Evolutionary conservation across 495 filamentous ascomycete species (phyloP), one percentile per base, ranked within the genome.

Genomic region (Annulohypoxylon maeteangense): DNA sequence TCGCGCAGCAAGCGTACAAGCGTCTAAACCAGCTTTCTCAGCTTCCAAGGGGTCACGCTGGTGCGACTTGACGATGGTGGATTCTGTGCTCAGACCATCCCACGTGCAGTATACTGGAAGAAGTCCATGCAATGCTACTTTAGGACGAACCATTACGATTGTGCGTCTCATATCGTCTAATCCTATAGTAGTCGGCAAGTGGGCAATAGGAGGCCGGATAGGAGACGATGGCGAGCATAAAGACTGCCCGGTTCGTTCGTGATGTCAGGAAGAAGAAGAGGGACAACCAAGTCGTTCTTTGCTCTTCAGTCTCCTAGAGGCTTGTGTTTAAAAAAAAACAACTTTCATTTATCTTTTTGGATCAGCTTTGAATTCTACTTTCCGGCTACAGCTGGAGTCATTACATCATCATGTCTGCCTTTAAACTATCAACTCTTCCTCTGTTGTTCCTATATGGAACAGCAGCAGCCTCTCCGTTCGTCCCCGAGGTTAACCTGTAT

Each of bases 341-440:
- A 48, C 25, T 27, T 14, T 65, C 31, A 31, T 27, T 55, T 20
- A n/a, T 53, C 27, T 18, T 48, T 59, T 66, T 58, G 25, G 1
- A 14, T 54, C 14, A 36, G 51, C 31, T 36, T 45, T 22, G 29
- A 61, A 8, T 5, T 40, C 8, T 4, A 60, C 45, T 18, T 36
- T 45, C 29, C 57, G 36, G 58, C 22, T 3, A 10, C 23, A 32
- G 16, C 59, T 48, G 53, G 54, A 42, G 32, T 34, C 25, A 25
- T 51, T 58, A 5, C 70, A 73, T 54, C 70, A 73, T 54, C 18
- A 73, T 73, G 70, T 53, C 57, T 22, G n/a, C 44, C 36, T 60
- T 62, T 10, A 73, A 66, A n/a, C n/a, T 73, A 20, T 44, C 70
- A 38, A 54, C 65, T 34, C 11, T 68, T 45, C 12, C 60, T 14